Evolutionary conservation across 257 asterid species (phyloP).

Genomic region (Misopates orontium): DNA sequence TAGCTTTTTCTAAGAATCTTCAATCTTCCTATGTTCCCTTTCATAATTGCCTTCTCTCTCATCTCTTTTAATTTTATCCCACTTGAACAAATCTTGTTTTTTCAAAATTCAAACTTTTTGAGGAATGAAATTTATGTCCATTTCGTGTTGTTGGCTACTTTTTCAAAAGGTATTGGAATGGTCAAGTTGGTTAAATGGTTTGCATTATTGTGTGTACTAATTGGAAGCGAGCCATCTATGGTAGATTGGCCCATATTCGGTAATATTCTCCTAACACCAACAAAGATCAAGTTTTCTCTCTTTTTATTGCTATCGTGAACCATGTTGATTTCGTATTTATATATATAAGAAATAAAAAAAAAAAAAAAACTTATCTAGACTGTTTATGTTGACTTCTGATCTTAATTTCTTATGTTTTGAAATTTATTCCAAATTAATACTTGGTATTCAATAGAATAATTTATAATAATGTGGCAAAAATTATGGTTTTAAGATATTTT

Average conservation of each 20-base stretch:
- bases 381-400: no score
- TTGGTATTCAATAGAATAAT: no score
- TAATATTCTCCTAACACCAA: background rate
- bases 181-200: background rate
- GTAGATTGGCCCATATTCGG: background rate
- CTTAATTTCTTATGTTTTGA: no score
- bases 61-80: constrained; percentile 20
- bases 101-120: constrained; percentile 31
- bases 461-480: background rate
- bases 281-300: background rate
- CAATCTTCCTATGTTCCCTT: constrained; percentile 40
- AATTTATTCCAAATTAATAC: no score
- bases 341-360: no score
- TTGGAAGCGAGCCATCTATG: background rate
- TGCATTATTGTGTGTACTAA: background rate
- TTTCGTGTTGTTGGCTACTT: constrained; percentile 20
- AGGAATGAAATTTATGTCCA: background rate
- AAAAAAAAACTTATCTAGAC: no score
- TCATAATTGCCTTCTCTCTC: constrained; percentile 35
- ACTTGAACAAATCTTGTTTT: constrained; percentile 7
- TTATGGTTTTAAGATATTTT: background rate
- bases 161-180: background rate
- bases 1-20: constrained; percentile 40
- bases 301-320: background rate
- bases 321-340: no score